phyloP scores from a whole-genome alignment of 768 basidiomycete genomes.

The Suillus decipiens region DNA sequence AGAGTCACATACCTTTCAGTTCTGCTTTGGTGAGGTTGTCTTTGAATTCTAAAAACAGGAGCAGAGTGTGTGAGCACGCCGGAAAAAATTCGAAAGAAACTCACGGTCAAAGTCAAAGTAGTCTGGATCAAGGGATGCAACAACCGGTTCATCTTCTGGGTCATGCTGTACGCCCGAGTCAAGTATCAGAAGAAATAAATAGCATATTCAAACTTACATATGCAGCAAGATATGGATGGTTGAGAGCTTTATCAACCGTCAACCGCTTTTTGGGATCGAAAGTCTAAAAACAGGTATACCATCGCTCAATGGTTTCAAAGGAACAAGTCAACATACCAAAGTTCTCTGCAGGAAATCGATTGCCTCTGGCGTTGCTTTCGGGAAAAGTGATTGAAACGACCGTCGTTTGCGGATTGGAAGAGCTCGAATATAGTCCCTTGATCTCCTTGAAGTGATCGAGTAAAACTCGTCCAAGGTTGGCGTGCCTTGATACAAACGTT shows the following conservation, averaged over 20 bases:
- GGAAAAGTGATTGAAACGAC: constrained; percentile 73
- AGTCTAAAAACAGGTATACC: constrained; percentile 43
- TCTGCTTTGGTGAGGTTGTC: constrained; percentile 77
- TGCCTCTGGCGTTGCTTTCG: constrained; percentile 71
- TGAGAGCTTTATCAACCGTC: constrained; percentile 79
- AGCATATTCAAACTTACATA: constrained; percentile 49
- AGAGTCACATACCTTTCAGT: constrained; percentile 49
- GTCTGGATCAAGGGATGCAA: constrained; percentile 74
- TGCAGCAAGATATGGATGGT: constrained; percentile 79
- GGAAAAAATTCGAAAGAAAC: constrained; percentile 25
- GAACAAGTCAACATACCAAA: constrained; percentile 53
- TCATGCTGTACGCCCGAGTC: constrained; percentile 56
- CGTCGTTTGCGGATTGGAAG: constrained; percentile 80
- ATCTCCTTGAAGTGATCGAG: constrained; percentile 81
- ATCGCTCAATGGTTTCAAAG: constrained; percentile 6
- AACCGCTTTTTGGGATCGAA: constrained; percentile 88
- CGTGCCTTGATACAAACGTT: constrained; percentile 50
- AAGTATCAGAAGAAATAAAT: constrained; percentile 2
- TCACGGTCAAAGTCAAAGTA: constrained; percentile 92
- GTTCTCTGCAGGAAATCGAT: constrained; percentile 75
- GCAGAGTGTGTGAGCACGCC: constrained; percentile 11
- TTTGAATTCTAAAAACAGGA: constrained; percentile 53
- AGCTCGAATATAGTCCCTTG: constrained; percentile 85
- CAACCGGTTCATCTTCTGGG: constrained; percentile 85
- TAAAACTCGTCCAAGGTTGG: constrained; percentile 91